A percentile compares a stretch with the other conserved stretches of the same genome.
These are phyloP conservation scores for Furculomyces boomerangus DNA, from an alignment of 371 early-diverging fungal species.

Conservation along the genomic window DNA sequence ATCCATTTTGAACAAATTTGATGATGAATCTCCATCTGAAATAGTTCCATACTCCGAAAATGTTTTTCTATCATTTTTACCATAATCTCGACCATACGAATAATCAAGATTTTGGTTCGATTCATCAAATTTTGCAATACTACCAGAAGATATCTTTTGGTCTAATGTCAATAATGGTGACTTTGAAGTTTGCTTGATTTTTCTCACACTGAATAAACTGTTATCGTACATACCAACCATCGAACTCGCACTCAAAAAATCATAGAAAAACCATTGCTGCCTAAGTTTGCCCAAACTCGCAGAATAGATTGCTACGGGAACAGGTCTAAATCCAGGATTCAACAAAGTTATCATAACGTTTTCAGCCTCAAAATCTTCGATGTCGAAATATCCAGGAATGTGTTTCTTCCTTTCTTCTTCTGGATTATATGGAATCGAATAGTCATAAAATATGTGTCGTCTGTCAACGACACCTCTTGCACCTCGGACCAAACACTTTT, in stretches of 20 bases:
- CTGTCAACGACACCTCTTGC: slow-evolving; percentile 82
- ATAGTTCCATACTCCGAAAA: too few species aligned
- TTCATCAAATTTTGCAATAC: too few species aligned
- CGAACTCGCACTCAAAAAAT: slow-evolving; percentile 70
- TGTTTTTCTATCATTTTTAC: too few species aligned
- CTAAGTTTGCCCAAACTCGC: slow-evolving; percentile 66
- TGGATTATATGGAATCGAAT: slow-evolving; percentile 39
- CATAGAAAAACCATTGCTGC: slow-evolving; percentile 85
- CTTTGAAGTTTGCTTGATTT: neutral
- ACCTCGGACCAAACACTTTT: slow-evolving; percentile 64
- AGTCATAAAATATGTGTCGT: slow-evolving; percentile 65
- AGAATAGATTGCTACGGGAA: slow-evolving; percentile 66
- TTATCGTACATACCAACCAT: slow-evolving; percentile 88
- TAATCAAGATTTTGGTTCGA: too few species aligned
- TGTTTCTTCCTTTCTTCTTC: slow-evolving; percentile 38
- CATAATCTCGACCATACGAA: too few species aligned
- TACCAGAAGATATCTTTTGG: too few species aligned
- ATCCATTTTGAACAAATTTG: neutral
- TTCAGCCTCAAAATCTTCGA: slow-evolving; percentile 51
- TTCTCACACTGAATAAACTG: slow-evolving; percentile 65
- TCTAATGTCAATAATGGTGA: too few species aligned
- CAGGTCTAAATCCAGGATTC: slow-evolving; percentile 70
- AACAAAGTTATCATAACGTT: slow-evolving; percentile 56
- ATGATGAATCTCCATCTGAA: neutral
- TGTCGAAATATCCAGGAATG: slow-evolving; percentile 67